phyloP scores from a whole-genome alignment of 139 green algal species.

The Volvox reticuliferus region DNA sequence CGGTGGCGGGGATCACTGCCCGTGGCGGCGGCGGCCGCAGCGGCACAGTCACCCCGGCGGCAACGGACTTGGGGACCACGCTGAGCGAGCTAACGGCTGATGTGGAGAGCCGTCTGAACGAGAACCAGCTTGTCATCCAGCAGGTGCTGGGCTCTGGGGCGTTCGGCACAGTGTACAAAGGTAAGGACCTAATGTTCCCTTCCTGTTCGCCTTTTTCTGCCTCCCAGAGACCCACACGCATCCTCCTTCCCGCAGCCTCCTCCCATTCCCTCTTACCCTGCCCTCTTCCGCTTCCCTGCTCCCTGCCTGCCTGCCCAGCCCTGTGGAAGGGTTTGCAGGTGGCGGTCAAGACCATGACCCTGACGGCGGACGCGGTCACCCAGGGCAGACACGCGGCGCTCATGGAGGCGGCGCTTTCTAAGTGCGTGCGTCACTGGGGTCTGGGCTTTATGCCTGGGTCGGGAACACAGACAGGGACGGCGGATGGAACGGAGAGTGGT shows the following conservation, averaged over 20 bases:
- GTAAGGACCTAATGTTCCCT: not conserved
- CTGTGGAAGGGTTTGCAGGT: slow-evolving; percentile 48
- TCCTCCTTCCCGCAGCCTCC: not conserved
- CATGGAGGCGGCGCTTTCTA: slow-evolving; percentile 53
- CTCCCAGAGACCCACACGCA: too few relatives aligned
- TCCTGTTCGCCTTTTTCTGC: too few relatives aligned
- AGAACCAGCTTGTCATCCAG: slow-evolving; percentile 52
- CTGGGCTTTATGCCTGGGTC: too few relatives aligned
- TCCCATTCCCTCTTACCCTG: not conserved
- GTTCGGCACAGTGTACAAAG: slow-evolving; percentile 56
- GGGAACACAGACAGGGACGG: not conserved
- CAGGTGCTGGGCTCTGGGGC: slow-evolving; percentile 38
- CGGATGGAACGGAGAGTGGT: not conserved
- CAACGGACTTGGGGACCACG: not conserved
- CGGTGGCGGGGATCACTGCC: not conserved
- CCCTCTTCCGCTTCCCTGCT: not conserved
- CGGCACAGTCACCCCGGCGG: not conserved
- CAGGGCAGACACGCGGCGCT: slow-evolving; percentile 46
- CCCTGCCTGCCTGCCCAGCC: not conserved
- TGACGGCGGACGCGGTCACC: slow-evolving; percentile 27
- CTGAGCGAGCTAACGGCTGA: slow-evolving; percentile 29
- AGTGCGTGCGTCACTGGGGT: not conserved
- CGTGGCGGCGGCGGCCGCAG: not conserved
- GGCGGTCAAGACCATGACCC: slow-evolving; percentile 50
- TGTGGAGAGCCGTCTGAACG: slow-evolving; percentile 20